Conservation (phyloP, 2,329 filamentous ascomycete genomes). For the Microsporum audouinii region DNA sequence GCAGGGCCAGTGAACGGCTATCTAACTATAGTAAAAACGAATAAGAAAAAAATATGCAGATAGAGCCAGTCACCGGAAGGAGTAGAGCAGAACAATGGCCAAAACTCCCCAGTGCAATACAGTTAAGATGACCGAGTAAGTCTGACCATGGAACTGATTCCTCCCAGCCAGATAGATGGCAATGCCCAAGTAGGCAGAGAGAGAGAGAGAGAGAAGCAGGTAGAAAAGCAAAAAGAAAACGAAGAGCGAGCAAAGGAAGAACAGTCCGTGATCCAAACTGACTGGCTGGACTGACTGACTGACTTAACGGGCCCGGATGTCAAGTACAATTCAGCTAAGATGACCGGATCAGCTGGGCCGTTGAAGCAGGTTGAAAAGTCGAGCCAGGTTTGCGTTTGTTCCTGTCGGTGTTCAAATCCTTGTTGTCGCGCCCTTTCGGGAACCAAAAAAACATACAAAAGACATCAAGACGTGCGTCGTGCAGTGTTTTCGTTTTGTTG, state of each 20-base stretch:
- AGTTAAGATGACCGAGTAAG: constrained; percentile 27
- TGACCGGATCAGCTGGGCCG: background rate
- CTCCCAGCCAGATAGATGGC: background rate
- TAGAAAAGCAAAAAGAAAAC: background rate
- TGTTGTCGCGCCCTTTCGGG: background rate
- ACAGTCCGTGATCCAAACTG: background rate
- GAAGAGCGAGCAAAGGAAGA: background rate
- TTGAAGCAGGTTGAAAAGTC: no score
- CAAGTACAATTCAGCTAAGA: constrained; percentile 1
- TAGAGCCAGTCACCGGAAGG: background rate
- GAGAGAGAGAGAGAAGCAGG: background rate
- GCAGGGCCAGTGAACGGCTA: background rate
- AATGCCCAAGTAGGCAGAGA: background rate
- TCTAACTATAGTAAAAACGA: background rate
- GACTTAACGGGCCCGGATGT: background rate
- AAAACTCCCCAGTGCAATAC: constrained; percentile 23
- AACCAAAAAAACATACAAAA: background rate
- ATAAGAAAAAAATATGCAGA: background rate
- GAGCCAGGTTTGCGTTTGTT: no score
- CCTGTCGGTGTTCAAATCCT: no score
- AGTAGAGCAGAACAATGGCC: background rate
- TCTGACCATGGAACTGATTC: background rate
- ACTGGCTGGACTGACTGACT: background rate
- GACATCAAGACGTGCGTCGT: background rate
- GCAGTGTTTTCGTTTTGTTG: background rate